Evolutionary conservation across 352 stramenopile genomes (phyloP), one percentile per base, ranked within the genome.

Genomic region (Globisporangium viniferum): DNA sequence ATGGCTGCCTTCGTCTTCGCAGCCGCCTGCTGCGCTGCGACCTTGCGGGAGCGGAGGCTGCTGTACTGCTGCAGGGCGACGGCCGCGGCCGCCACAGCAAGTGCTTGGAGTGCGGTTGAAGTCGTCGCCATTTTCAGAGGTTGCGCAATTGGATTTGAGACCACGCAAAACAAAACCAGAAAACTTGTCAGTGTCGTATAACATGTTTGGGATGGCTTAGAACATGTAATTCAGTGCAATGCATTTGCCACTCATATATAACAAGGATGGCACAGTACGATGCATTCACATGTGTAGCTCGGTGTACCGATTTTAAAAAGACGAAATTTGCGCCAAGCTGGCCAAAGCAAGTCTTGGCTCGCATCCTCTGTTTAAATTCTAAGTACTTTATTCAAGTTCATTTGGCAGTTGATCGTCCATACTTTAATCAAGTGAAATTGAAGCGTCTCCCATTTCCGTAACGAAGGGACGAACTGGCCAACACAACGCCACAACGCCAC

Each of bases 21-120:
- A 4, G 10, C 27, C 33, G 15, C 29, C 36, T 72, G 63, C 1
- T 8, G 46, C 20, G 68, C 10, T 3, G 54, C 6, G 9, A 53
- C 31, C 22, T 73, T 67, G 6, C 33, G 60, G 8, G 64, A 72
- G 5, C 71, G 69, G 0, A 68, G 64, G 33, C 64, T 68, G 4
- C 66, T 72, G 57, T 78, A 79, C 60, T 89, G 80, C 70, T 89
- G 82, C 65, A 91, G 63, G 24, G 65, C 68, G 18, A 88, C 55
- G 6, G 73, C 70, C 2, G 64, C 77, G 10, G 64, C 69, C 33
- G 78, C 41, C 29, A 75, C 69, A 35, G 62, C 75, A 20, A 86
- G 41, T 54, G 66, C 75, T 35, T 73, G 75, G 33, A 66, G 49
- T 6, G 48, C 59, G 2, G 10, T 44, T 29, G 31, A 29, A 15